Evolutionary conservation across 805 yeast genomes (phyloP), one percentile per base, ranked within the genome.

Genomic region (Candida arabinofermentans): DNA sequence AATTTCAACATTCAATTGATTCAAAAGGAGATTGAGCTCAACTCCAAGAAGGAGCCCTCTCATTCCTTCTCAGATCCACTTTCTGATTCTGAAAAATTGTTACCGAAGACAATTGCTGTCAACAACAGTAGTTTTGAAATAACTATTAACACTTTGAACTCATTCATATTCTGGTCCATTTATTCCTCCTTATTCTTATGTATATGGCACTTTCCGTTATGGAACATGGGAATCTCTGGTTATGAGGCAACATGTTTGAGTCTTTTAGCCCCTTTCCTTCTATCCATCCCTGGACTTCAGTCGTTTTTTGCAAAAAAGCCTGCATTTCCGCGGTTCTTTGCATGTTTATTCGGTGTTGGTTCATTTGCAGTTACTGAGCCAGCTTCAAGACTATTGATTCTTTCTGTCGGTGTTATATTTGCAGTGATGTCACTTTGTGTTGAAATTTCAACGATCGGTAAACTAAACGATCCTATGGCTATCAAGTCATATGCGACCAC

Each of bases 181-280:
- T 49, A 79, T 33, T 85, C 98, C 3, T 78, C 96, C 0, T 69
- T 93, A 44, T 83, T 88, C 34, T 74, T 93, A 42, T 81, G 93
- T 57, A 81, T 93, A 38, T 93, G 99, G 99, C 87, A 86, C 67
- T 93, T 93, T 72, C 99, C 99, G 9, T 70, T 93, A 48, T 93
- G 99, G 99, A 77, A 85, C 59, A 89, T 93, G 97, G 98, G 97
- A 6, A 83, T 93, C 34, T 85, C 96, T 2, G 99, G 99, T 4
- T 90, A 86, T 60, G 99, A 93, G 65, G 84, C 84, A 0, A 74
- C 80, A 3, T 70, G 87, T 36, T 57, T 78, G 6, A 66, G 79
- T 18, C 67, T 81, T 29, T 40, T 79, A 9, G 72, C 85, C 3
- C 88, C 96, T 12, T 16, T 52, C 12, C 22, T 58, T 8, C 43